These are phyloP conservation scores for Talaromyces thailandensis DNA, from an alignment of 495 filamentous ascomycete genomes.

Conservation along the genomic window DNA sequence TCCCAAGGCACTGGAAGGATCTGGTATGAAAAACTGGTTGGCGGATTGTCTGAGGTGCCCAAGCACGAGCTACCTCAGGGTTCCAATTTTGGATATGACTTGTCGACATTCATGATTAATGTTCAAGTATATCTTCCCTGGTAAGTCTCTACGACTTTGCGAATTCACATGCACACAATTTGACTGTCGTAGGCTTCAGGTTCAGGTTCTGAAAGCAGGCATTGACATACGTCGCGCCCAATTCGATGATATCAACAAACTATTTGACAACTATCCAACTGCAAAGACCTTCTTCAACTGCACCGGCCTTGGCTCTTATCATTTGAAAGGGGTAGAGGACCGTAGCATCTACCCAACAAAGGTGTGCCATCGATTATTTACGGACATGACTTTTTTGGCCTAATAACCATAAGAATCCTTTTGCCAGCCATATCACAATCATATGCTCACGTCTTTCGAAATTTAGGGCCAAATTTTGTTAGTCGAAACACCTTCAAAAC, in stretches of 20 bases:
- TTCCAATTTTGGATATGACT: conserved; percentile 2
- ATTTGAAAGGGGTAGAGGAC: conserved; percentile 12
- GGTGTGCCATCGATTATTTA: neutral
- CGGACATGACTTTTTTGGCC: neutral
- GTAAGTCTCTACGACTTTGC: neutral
- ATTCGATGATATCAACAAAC: neutral
- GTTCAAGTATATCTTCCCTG: conserved; percentile 6
- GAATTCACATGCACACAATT: too few relatives aligned
- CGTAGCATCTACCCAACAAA: conserved; percentile 2
- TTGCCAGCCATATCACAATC: too few relatives aligned
- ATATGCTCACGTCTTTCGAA: too few relatives aligned
- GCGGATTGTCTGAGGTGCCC: neutral
- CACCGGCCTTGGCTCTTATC: conserved; percentile 8
- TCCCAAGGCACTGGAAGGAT: conserved; percentile 1
- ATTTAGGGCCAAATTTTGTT: too few relatives aligned
- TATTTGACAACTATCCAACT: neutral
- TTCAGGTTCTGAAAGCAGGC: neutral
- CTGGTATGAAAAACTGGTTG: conserved; percentile 5
- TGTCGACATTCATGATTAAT: conserved; percentile 4
- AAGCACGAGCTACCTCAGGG: conserved; percentile 2
- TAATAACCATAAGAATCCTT: too few relatives aligned
- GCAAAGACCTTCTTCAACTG: conserved; percentile 12
- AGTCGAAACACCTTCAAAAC: neutral
- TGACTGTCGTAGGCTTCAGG: conserved; percentile 1
- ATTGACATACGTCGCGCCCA: conserved; percentile 4